Evolutionary conservation across 2,329 filamentous ascomycete genomes (phyloP).

Genomic region (Ophiostoma piceae): DNA sequence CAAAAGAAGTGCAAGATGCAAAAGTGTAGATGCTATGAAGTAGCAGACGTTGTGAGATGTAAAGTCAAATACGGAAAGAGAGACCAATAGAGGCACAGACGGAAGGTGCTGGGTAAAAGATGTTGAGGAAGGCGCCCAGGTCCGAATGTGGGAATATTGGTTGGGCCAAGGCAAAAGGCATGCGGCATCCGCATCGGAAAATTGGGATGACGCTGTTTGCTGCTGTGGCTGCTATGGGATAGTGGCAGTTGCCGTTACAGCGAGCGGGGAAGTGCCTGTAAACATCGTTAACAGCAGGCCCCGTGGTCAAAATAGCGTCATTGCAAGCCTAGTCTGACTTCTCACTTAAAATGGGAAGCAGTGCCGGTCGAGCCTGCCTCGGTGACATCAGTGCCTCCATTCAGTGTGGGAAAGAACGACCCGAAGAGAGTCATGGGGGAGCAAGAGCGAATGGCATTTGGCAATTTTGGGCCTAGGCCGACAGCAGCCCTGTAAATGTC

Average conservation of each 20-base stretch:
- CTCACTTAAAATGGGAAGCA: not conserved
- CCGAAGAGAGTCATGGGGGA: conserved; percentile 10
- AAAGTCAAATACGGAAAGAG: not conserved
- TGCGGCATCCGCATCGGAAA: conserved; percentile 5
- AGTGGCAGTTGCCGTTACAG: conserved; percentile 9
- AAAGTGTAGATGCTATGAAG: not conserved
- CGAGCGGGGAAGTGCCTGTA: not conserved
- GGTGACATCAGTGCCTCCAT: conserved; percentile 10
- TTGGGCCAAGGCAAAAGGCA: conserved; percentile 13
- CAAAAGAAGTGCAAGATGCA: not conserved
- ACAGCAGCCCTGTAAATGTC: not conserved
- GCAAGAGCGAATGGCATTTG: not conserved
- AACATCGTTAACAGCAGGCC: too few relatives aligned
- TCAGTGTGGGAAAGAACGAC: conserved; percentile 1
- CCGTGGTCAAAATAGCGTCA: not conserved
- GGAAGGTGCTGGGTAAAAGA: not conserved
- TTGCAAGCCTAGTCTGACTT: not conserved
- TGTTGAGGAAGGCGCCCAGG: conserved; percentile 14
- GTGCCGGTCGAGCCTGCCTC: not conserved
- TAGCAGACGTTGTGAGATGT: not conserved
- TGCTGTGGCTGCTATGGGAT: not conserved
- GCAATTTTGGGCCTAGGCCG: conserved; percentile 3
- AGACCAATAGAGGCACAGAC: not conserved
- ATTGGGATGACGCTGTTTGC: conserved; percentile 10
- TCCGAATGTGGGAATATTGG: conserved; percentile 13